Percentiles rank a stretch among this genome's conserved stretches.
Evolutionary conservation across 202 grass and related monocot species (phyloP).

Genomic region (Thinopyrum obtusiflorum): DNA sequence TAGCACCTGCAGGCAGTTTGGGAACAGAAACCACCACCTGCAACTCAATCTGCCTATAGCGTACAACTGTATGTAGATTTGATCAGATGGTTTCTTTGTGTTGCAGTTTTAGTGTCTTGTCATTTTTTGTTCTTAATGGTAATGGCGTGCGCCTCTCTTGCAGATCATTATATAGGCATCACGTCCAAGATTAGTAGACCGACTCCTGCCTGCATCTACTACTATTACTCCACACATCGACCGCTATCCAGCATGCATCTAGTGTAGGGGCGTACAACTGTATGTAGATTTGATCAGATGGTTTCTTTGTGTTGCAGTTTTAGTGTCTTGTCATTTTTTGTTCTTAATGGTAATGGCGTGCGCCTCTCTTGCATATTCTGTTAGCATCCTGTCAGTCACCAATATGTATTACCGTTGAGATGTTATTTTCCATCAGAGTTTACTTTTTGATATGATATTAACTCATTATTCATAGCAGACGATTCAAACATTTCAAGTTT

Average conservation of each 20-base stretch:
- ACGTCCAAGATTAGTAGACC: too few species aligned
- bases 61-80: background rate
- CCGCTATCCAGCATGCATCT: too few species aligned
- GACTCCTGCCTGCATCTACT: too few species aligned
- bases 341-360: background rate
- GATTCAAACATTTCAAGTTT: background rate
- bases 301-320: background rate
- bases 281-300: background rate
- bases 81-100: background rate
- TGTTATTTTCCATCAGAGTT: conserved; percentile 1
- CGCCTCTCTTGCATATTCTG: background rate
- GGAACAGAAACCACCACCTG: background rate
- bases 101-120: background rate
- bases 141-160: background rate
- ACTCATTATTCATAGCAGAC: background rate
- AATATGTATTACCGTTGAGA: background rate
- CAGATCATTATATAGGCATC: too few species aligned
- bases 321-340: background rate
- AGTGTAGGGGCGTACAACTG: too few species aligned
- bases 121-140: background rate
- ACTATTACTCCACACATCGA: too few species aligned
- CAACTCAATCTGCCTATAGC: background rate
- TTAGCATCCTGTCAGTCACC: background rate
- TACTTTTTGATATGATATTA: background rate
- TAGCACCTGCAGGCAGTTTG: background rate